These are phyloP conservation scores for Ophiostoma novo-ulmi DNA, from an alignment of 2,329 filamentous ascomycete genomes.

Conservation along the genomic window DNA sequence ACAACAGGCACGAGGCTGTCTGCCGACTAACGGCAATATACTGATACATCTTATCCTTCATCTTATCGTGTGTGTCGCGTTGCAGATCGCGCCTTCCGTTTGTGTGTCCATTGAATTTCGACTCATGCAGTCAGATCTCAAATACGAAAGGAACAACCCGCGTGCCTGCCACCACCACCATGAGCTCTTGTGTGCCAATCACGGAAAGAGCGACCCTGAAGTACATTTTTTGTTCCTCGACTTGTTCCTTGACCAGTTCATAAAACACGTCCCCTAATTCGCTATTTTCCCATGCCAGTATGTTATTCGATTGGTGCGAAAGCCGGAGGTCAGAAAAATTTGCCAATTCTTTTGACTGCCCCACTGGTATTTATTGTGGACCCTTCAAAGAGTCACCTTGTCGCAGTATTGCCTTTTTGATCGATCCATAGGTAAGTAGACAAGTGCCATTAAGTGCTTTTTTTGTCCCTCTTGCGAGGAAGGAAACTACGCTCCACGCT, in stretches of 20 bases:
- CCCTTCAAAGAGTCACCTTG: conserved; percentile 2
- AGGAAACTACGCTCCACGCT: conserved; percentile 13
- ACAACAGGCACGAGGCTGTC: neutral
- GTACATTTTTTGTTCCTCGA: neutral
- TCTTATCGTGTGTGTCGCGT: neutral
- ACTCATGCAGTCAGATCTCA: neutral
- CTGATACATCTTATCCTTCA: neutral
- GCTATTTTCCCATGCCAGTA: neutral
- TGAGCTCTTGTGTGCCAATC: neutral
- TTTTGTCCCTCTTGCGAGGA: neutral
- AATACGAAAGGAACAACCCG: neutral
- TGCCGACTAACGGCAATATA: neutral
- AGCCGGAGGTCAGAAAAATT: conserved; percentile 13
- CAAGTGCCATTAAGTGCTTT: conserved; percentile 4
- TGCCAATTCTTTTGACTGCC: conserved; percentile 2
- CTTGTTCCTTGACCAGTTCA: neutral
- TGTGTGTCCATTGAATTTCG: neutral
- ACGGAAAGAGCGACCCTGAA: neutral
- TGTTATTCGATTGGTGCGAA: conserved; percentile 14
- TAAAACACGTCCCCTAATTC: neutral
- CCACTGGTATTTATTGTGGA: neutral
- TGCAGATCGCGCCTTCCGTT: conserved; percentile 8
- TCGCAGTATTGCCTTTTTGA: conserved; percentile 7
- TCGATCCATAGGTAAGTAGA: neutral
- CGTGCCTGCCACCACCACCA: neutral